These are phyloP conservation scores for Sanghuangporus baumii DNA, from an alignment of 1,284 basidiomycete species.

Conservation along the genomic window DNA sequence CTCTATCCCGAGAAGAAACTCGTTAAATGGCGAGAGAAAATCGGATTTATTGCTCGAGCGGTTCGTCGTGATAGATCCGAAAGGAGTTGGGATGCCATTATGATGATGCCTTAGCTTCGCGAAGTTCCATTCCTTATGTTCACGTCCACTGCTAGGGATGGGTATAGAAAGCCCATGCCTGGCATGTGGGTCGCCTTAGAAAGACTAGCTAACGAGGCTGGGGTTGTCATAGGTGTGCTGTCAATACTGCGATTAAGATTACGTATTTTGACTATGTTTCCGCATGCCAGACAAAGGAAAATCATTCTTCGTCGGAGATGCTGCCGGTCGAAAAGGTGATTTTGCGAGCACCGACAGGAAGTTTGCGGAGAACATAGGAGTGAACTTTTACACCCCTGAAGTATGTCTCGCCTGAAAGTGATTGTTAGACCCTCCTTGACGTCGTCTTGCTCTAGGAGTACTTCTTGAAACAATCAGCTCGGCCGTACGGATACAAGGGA, in stretches of 20 bases:
- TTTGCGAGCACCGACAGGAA: conserved; percentile 81
- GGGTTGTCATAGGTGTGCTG: conserved; percentile 59
- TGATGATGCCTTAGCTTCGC: conserved; percentile 43
- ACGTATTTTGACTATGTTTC: not conserved
- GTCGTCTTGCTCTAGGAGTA: conserved; percentile 51
- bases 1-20: conserved; percentile 44
- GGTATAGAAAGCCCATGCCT: conserved; percentile 82
- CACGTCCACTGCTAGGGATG: conserved; percentile 72
- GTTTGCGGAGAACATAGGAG: conserved; percentile 72
- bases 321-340: conserved; percentile 74
- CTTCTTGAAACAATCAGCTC: conserved; percentile 57
- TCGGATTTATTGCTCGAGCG: conserved; percentile 60
- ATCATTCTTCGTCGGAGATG: conserved; percentile 87
- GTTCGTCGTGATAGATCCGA: conserved; percentile 36
- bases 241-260: not conserved
- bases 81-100: not conserved
- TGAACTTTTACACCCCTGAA: conserved; percentile 70
- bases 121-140: conserved; percentile 75
- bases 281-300: conserved; percentile 47
- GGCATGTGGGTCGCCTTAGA: conserved; percentile 82
- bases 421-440: not conserved
- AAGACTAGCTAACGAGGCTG: conserved; percentile 50
- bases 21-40: conserved; percentile 71
- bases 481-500: conserved; percentile 45
- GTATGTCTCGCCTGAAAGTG: conserved; percentile 26